These are phyloP conservation scores for Dactylellina sp. DNA, from an alignment of 2,329 filamentous ascomycete genomes.

Conservation along the genomic window DNA sequence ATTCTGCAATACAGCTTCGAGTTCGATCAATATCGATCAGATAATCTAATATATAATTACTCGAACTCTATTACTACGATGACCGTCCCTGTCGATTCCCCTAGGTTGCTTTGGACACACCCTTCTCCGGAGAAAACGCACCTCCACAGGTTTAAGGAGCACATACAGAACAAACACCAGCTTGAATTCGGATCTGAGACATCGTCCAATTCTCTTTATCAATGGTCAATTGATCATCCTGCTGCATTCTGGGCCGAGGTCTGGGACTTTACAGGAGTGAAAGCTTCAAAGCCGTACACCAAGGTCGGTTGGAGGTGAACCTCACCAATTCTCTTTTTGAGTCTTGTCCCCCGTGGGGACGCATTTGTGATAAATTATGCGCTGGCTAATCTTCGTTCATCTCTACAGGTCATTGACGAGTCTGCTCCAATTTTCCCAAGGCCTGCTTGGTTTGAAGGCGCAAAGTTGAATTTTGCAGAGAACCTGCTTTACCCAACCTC, in stretches of 20 bases:
- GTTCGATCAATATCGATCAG: background rate
- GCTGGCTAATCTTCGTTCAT: no score
- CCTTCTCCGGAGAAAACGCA: slow-evolving; percentile 58
- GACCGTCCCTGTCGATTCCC: slow-evolving; percentile 36
- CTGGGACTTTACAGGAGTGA: slow-evolving; percentile 84
- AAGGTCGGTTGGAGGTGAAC: slow-evolving; percentile 66
- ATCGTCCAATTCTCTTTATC: slow-evolving; percentile 75
- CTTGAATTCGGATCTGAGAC: slow-evolving; percentile 74
- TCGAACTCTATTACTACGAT: slow-evolving; percentile 13
- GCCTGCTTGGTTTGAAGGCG: slow-evolving; percentile 83
- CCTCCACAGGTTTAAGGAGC: slow-evolving; percentile 59
- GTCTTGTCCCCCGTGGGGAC: slow-evolving; percentile 12
- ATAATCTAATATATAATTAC: background rate
- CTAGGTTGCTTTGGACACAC: slow-evolving; percentile 58
- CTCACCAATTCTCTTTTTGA: slow-evolving; percentile 17
- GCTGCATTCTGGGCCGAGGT: slow-evolving; percentile 84
- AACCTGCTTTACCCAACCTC: slow-evolving; percentile 85
- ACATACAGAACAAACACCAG: slow-evolving; percentile 65
- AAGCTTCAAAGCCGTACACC: slow-evolving; percentile 73
- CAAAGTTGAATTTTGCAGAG: slow-evolving; percentile 90
- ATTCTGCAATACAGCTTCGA: background rate
- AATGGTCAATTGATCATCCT: slow-evolving; percentile 84
- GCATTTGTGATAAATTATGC: no score
- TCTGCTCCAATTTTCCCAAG: slow-evolving; percentile 83
- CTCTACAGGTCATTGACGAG: slow-evolving; percentile 74